Base-by-base conservation (phyloP, 352 stramenopile genomes). In the Phytopythium oedochilum region DNA sequence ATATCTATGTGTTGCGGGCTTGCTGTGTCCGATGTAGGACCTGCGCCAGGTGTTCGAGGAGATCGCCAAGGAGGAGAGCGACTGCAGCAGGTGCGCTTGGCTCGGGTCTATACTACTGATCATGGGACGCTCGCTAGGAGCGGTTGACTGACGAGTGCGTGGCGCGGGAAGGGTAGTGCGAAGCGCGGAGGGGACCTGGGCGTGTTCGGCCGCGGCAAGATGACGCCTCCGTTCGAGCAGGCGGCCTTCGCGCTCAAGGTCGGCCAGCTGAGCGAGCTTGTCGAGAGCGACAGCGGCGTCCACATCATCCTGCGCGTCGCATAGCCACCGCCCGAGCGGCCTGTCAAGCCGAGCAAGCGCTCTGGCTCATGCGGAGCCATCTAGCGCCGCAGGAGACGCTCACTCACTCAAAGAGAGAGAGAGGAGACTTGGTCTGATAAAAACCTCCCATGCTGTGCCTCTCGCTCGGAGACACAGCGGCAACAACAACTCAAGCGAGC, bases 291-390 rank as follows among this genome's bases (percentile, higher is more conserved):
- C 63, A 98, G 86, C 57, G 97, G 96, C 46, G 85, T 98, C 57
- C 97, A 99, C 80, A 86, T 99, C 49, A 98, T 99, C 53, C 90
- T 98, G 53, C 83, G 97, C 53, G 63, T 89, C 61, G 82, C 75
- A 77, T 92, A 78, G 71, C 48, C 35, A 63, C 44, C 53, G 22
- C 39, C 26, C 55, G 17, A 4, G 20, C 20, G n/a, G n/a, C n/a
- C n/a, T n/a, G n/a, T n/a, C n/a, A n/a, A n/a, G n/a, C n/a, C n/a
- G n/a, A n/a, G n/a, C n/a, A n/a, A n/a, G n/a, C n/a, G n/a, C n/a
- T n/a, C n/a, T n/a, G n/a, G n/a, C n/a, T n/a, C n/a, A n/a, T n/a
- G n/a, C n/a, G n/a, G n/a, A n/a, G n/a, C n/a, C n/a, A n/a, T n/a
- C n/a, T n/a, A n/a, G n/a, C n/a, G n/a, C n/a, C n/a, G n/a, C n/a